A percentile compares a stretch with the other conserved stretches of the same genome.
These are phyloP conservation scores for Cystofilobasidium macerans DNA, from an alignment of 768 basidiomycete species.

Conservation along the genomic window DNA sequence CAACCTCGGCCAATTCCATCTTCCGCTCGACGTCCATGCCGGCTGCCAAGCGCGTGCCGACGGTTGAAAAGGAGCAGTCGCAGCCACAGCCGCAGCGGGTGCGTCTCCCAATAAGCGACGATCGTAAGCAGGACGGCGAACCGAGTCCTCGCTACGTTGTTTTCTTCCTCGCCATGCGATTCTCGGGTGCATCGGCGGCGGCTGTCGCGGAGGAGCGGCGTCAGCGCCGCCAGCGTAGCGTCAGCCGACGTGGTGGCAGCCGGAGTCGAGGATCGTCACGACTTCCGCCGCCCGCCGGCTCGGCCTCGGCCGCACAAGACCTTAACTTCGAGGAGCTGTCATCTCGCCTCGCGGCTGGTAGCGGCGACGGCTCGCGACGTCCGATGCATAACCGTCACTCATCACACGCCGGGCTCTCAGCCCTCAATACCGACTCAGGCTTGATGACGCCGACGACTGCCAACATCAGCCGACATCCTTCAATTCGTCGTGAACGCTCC, in stretches of 20 bases:
- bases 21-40: constrained; percentile 16
- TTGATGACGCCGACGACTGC: neutral
- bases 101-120: neutral
- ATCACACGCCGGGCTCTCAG: neutral
- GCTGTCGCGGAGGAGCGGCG: constrained; percentile 2
- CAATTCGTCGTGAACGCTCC: neutral
- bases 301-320: neutral
- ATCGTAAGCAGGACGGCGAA: constrained; percentile 7
- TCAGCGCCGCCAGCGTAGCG: constrained; percentile 14
- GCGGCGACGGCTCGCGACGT: neutral
- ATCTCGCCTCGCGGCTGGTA: neutral
- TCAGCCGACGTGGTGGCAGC: constrained; percentile 6
- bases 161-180: constrained; percentile 22
- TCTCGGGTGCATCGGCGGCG: constrained; percentile 8
- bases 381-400: neutral
- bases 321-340: neutral
- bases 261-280: constrained; percentile 1
- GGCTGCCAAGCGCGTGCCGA: neutral
- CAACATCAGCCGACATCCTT: neutral
- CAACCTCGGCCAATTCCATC: neutral
- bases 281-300: neutral
- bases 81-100: neutral
- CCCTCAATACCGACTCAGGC: neutral
- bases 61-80: no score
- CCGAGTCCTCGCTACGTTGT: constrained; percentile 4